Evolutionary conservation across 768 basidiomycete genomes (phyloP).

Genomic region (Sporobolomyces roseus): DNA sequence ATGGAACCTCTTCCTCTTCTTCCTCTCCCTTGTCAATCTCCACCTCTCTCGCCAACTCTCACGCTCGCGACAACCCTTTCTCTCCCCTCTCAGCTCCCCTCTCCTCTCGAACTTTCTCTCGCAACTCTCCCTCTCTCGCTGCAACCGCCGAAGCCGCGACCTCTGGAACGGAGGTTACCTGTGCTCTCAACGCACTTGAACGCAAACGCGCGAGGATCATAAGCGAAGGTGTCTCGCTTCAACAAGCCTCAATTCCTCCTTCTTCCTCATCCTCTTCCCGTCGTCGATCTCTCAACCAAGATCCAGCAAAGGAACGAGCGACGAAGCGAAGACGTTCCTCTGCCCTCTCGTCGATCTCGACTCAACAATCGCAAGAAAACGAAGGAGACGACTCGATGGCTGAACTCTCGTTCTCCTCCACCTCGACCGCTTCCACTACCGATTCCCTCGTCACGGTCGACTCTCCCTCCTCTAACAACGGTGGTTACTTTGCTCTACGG

Average conservation of each 20-base stretch:
- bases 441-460: slow-evolving; percentile 29
- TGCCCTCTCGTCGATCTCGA: slow-evolving; percentile 5
- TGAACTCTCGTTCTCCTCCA: slow-evolving; percentile 30
- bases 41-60: slow-evolving; percentile 14
- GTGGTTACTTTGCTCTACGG: slow-evolving; percentile 11
- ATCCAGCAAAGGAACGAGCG: slow-evolving; percentile 6
- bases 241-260: neutral
- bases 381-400: slow-evolving; percentile 11
- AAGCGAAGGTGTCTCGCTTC: slow-evolving; percentile 4
- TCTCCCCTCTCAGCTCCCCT: slow-evolving; percentile 4
- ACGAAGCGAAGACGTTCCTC: slow-evolving; percentile 6
- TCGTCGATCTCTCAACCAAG: neutral
- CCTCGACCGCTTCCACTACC: slow-evolving; percentile 26
- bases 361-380: no score
- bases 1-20: neutral
- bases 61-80: slow-evolving; percentile 6
- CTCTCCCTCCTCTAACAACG: neutral
- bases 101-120: slow-evolving; percentile 4
- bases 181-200: slow-evolving; percentile 29
- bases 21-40: neutral
- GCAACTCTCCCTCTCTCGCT: neutral
- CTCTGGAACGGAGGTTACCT: slow-evolving; percentile 18
- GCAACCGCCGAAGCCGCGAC: neutral
- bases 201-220: slow-evolving; percentile 27
- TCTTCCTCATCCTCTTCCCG: neutral